Percentiles rank a stretch among this genome's conserved stretches.
phyloP scores from a whole-genome alignment of 2,329 filamentous ascomycete species.

The Sclerotinia glacialis region DNA sequence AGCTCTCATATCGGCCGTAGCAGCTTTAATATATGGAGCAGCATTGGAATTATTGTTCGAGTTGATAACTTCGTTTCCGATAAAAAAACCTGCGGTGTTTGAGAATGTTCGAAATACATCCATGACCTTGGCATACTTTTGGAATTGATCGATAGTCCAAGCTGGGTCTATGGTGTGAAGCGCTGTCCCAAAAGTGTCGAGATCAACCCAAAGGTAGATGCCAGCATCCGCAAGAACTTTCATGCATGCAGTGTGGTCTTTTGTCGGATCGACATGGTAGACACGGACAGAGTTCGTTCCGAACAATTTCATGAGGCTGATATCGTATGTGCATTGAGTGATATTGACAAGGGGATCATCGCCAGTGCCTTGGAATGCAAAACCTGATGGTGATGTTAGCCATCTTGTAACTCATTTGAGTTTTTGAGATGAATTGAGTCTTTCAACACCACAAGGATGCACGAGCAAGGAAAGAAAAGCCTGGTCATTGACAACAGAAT shows the following conservation, averaged over 20 bases:
- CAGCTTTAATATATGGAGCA: constrained; percentile 57
- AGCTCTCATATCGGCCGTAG: constrained; percentile 54
- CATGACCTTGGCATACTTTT: constrained; percentile 63
- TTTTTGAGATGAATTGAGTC: neutral
- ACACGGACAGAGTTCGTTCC: constrained; percentile 82
- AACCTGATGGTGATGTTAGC: constrained; percentile 51
- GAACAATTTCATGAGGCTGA: constrained; percentile 71
- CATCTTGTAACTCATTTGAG: neutral
- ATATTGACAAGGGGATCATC: constrained; percentile 74
- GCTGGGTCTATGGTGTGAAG: constrained; percentile 59
- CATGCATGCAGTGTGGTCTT: constrained; percentile 78
- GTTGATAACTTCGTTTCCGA: constrained; percentile 85
- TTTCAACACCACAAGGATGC: no score
- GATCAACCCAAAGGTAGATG: constrained; percentile 81
- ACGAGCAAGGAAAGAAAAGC: no score
- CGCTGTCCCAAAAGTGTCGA: constrained; percentile 71
- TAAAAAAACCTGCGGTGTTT: constrained; percentile 77
- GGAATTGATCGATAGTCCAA: constrained; percentile 71
- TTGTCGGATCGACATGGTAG: constrained; percentile 75
- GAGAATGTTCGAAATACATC: constrained; percentile 64
- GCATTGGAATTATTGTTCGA: constrained; percentile 49
- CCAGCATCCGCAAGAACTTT: constrained; percentile 70
- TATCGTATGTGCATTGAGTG: constrained; percentile 73
- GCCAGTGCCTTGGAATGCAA: constrained; percentile 65
- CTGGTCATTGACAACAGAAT: neutral